Base-by-base conservation (phyloP, 352 stramenopile genomes). In the Pythium monospermum region DNA sequence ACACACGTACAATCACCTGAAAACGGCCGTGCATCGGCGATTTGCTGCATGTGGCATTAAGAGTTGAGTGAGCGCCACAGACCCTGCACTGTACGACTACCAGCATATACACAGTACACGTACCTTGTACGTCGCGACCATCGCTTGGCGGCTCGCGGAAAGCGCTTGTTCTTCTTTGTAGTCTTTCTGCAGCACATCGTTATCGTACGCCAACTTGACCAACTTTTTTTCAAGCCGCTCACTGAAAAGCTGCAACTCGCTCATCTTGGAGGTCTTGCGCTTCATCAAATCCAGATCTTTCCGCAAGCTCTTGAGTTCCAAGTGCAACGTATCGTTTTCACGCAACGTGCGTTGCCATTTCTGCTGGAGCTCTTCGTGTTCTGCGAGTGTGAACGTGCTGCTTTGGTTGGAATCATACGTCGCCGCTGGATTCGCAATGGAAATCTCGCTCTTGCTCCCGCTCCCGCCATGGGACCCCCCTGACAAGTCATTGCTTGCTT, bases 341-440 rank as follows among this genome's bases (percentile, higher is more conserved):
- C 69, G 47, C n/a, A 49, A 49, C n/a, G 64, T 60, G 16, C 47
- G 43, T 18, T 79, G 61, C 37, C 76, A 66, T 37, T 73, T 71
- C 1, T 68, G 46, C 59, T 77, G 56, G 21, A 85, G 44, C 39
- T 85, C 68, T 33, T 85, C 67, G 46, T 83, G 73, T 19, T 87
- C 77, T 11, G 42, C 40, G 48, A 73, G 65, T 15, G 72, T 83
- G 52, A 84, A 81, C 16, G 72, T 55, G 57, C 69, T 77, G 23
- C 67, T 63, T 42, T 85, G 64, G 53, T 76, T 81, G 27, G 66
- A 76, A 53, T 83, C 71, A 57, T 85, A 85, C 32, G 69, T 73
- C 5, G 71, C 49, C 27, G 68, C 71, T 8, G 74, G 74, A 33
- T 81, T 83, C 26, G 45, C 18, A 22, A 80, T 59, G 0, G 57